phyloP scores from a whole-genome alignment of 441 rosid species.

The Erodium moschatum region DNA sequence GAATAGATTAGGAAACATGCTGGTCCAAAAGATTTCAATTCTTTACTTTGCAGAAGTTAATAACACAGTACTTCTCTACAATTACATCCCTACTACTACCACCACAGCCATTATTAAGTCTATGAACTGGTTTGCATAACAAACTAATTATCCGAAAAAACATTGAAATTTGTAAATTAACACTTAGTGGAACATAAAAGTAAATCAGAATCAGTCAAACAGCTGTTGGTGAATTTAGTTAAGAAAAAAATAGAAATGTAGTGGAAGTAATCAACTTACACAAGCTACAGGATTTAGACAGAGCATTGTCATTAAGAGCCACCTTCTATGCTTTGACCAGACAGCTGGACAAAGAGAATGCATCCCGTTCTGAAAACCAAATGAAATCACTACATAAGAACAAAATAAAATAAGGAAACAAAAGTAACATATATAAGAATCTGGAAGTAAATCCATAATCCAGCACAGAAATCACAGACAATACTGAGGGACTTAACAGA shows the following conservation, averaged over 20 bases:
- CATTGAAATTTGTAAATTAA: background rate
- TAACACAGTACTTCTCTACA: background rate
- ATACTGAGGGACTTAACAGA: background rate
- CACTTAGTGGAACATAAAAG: background rate
- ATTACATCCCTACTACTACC: background rate
- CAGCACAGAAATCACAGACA: background rate
- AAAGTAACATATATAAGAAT: background rate
- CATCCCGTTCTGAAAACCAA: conserved; percentile 64
- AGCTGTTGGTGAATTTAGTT: background rate
- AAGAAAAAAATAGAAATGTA: background rate
- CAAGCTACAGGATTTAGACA: conserved; percentile 82
- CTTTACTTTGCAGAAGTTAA: background rate
- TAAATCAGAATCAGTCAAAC: background rate
- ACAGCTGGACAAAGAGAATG: conserved; percentile 94
- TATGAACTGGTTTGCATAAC: background rate
- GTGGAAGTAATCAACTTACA: conserved; percentile 38
- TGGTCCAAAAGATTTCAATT: background rate
- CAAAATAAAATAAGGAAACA: background rate
- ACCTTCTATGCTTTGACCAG: conserved; percentile 93
- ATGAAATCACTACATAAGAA: conserved; percentile 15
- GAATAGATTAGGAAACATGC: conserved; percentile 6
- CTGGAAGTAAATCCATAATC: background rate
- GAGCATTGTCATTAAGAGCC: conserved; percentile 95
- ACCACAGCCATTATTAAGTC: background rate
- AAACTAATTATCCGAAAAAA: no score